Percentiles rank a stretch among this genome's conserved stretches.
phyloP scores from a whole-genome alignment of 768 basidiomycete genomes.

The Lactifluus rugatus region DNA sequence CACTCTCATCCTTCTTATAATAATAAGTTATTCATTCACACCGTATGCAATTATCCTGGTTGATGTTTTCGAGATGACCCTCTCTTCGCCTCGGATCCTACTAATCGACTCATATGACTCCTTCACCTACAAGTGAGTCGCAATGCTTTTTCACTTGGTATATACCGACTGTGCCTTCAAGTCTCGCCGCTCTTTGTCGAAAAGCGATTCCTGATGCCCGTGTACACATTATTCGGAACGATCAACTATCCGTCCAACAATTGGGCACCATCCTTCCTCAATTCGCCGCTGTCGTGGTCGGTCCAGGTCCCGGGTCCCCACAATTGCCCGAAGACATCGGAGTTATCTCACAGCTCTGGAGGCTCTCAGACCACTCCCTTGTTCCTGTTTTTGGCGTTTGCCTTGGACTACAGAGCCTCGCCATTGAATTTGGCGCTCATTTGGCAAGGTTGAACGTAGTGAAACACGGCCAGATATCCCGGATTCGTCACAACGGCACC shows the following conservation, averaged over 20 bases:
- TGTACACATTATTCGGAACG: constrained; percentile 68
- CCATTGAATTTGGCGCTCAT: constrained; percentile 49
- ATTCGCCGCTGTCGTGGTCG: constrained; percentile 64
- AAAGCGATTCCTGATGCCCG: constrained; percentile 49
- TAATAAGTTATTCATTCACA: not conserved
- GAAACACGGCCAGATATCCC: constrained; percentile 73
- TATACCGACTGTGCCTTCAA: constrained; percentile 22
- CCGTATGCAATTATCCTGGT: not conserved
- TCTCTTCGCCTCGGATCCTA: constrained; percentile 41
- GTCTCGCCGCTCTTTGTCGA: constrained; percentile 64
- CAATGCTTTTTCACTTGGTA: not conserved
- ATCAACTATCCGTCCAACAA: constrained; percentile 40
- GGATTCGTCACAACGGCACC: constrained; percentile 44
- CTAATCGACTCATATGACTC: constrained; percentile 82
- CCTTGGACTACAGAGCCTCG: constrained; percentile 71
- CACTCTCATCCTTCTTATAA: not conserved
- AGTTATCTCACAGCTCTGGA: constrained; percentile 63
- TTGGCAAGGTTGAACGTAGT: constrained; percentile 53
- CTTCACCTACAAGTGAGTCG: constrained; percentile 80
- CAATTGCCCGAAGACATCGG: constrained; percentile 53
- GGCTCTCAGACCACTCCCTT: constrained; percentile 37
- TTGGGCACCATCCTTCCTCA: constrained; percentile 44
- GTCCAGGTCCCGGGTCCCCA: constrained; percentile 77
- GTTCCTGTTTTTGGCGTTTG: constrained; percentile 79
- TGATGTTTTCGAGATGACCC: constrained; percentile 22